Base-by-base conservation (phyloP, 306 rosid genomes). In the Gynostemma pentaphyllum region DNA sequence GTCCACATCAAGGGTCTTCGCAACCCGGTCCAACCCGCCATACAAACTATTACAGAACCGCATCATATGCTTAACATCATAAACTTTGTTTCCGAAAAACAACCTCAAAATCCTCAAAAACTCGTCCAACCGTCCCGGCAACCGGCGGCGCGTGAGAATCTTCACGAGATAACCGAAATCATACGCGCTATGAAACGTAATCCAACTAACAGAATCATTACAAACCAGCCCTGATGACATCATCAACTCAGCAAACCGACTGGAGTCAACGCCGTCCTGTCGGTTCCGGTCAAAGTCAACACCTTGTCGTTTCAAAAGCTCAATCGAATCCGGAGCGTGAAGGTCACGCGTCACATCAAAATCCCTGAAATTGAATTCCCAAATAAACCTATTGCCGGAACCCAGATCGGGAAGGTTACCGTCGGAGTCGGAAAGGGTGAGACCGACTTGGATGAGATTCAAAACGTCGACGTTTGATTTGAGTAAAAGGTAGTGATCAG, bases 341-440 rank as follows among this genome's bases (percentile, higher is more conserved):
- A 28, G 14, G 41, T 88, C 83, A 41, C 81, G 85, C 41, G 66
- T 56, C 1, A 72, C 67, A 45, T 85, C 75, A 48, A 88, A 88
- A 34, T 88, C 96, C n/a, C 56, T 13, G 41, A 88, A 88, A 29
- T 88, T 88, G 72, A 88, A 83, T 41, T 88, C 86, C 96, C 94
- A 85, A 16, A 88, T 83, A 73, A 70, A 82, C 16, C 74, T 67
- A 24, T 66, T 68, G 0, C 4, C 18, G 4, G 79, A 29, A 4
- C 79, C 88, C 29, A 85, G 83, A 2, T 73, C 75, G 0, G 97
- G 97, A 3, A 90, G 90, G 70, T 87, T 84, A 0, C 90, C 95
- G 11, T 68, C 0, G 46, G 68, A 36, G 52, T 90, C 95, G 37
- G 95, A 69, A 49, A 90, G 84, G 0, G 95, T 90, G 45, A 90